Evolutionary conservation across 1,139 yeast genomes (phyloP).

Genomic region (Candida neerlandica): DNA sequence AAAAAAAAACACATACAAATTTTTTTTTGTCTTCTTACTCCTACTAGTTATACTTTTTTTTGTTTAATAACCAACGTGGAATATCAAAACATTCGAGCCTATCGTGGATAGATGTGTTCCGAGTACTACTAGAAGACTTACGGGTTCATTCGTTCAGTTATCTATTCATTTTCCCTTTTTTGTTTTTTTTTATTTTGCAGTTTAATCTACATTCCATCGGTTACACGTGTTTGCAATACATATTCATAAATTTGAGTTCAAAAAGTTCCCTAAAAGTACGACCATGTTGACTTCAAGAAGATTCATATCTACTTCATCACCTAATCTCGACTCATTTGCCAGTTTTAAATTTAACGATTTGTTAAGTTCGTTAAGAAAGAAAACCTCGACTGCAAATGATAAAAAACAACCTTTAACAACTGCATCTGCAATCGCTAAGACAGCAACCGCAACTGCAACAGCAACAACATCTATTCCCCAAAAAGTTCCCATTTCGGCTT

Average conservation of each 20-base stretch:
- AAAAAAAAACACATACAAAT: no score
- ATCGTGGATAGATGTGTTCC: neutral
- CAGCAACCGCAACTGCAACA: neutral
- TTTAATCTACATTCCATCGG: neutral
- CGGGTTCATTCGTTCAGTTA: neutral
- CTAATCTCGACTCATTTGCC: constrained; percentile 6
- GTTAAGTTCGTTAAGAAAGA: constrained; percentile 2
- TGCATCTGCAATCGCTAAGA: neutral
- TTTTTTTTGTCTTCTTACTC: no score
- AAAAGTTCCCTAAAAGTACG: neutral
- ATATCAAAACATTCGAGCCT: no score
- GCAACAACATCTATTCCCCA: neutral
- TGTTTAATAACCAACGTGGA: no score
- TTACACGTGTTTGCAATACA: neutral
- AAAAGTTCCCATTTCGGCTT: constrained; percentile 17
- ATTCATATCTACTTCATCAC: constrained; percentile 1
- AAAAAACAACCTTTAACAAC: neutral
- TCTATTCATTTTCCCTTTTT: neutral
- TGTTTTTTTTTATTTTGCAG: neutral
- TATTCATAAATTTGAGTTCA: neutral
- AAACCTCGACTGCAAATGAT: neutral
- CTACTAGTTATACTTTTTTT: no score
- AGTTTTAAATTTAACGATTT: neutral
- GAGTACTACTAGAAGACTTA: neutral
- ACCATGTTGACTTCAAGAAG: constrained; percentile 6